phyloP scores from a whole-genome alignment of 2,329 filamentous ascomycete species.

The Nemania abortiva region DNA sequence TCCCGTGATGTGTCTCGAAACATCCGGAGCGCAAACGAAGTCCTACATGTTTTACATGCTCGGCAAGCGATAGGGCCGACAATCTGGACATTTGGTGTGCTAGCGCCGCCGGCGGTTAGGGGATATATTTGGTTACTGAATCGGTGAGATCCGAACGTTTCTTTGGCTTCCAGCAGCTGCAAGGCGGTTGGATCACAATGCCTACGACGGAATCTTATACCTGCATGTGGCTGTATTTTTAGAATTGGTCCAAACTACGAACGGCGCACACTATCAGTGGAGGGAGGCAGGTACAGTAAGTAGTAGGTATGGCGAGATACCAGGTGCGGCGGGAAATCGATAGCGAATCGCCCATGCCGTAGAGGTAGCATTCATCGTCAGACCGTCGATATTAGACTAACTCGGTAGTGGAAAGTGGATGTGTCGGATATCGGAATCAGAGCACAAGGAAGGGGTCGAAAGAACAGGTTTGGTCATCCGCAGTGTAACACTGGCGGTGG shows the following conservation, averaged over 20 bases:
- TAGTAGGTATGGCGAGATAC: not conserved
- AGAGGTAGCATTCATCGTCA: not conserved
- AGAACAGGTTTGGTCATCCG: not conserved
- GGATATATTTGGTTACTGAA: slow-evolving; percentile 27
- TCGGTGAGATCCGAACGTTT: slow-evolving; percentile 3
- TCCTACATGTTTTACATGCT: slow-evolving; percentile 6
- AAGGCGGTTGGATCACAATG: not conserved
- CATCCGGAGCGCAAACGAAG: not conserved
- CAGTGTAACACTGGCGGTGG: slow-evolving; percentile 10
- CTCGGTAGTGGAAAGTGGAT: not conserved
- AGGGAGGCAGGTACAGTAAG: not conserved
- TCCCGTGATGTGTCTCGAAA: slow-evolving; percentile 3
- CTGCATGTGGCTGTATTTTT: not conserved
- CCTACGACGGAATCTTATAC: not conserved
- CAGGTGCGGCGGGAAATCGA: not conserved
- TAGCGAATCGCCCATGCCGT: not conserved
- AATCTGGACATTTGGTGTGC: slow-evolving; percentile 39
- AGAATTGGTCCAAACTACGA: not conserved
- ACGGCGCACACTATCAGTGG: not conserved
- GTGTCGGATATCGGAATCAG: slow-evolving; percentile 18
- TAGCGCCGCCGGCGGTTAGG: slow-evolving; percentile 18
- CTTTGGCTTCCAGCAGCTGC: not conserved
- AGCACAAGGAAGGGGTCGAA: not conserved
- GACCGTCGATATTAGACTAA: not conserved
- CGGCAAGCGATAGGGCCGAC: slow-evolving; percentile 26